phyloP scores from a whole-genome alignment of 1,284 basidiomycete genomes.

The Schizophyllum amplum region DNA sequence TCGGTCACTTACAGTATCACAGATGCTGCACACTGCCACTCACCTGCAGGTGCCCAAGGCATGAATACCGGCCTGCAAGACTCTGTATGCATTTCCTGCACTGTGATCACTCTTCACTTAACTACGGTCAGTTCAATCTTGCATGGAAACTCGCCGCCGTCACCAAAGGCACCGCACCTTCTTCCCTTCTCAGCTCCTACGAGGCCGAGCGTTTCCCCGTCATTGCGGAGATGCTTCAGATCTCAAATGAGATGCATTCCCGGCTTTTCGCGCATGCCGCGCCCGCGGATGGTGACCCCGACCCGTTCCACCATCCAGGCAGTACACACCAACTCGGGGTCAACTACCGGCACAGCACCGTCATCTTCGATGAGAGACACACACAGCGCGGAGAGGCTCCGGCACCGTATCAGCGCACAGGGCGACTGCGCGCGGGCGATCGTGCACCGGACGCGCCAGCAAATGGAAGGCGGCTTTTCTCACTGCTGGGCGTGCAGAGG shows the following conservation, averaged over 20 bases:
- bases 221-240: conserved; percentile 7
- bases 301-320: conserved; percentile 9
- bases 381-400: background rate
- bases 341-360: conserved; percentile 25
- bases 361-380: conserved; percentile 18
- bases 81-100: conserved; percentile 1
- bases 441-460: conserved; percentile 34
- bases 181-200: conserved; percentile 2
- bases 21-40: conserved; percentile 11
- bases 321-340: conserved; percentile 20
- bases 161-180: background rate
- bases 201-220: conserved; percentile 8
- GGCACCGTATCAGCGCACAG: conserved; percentile 10
- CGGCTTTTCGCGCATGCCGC: background rate
- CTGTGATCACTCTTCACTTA: too few relatives aligned
- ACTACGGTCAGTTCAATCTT: conserved; percentile 7
- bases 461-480: background rate
- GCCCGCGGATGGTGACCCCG: background rate
- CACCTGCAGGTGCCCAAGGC: conserved; percentile 8
- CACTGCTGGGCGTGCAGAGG: background rate
- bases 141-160: conserved; percentile 10
- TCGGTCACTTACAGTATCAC: background rate
- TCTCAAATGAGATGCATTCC: conserved; percentile 4
- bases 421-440: conserved; percentile 35
- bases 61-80: conserved; percentile 9